Evolutionary conservation across 1,139 yeast genomes (phyloP).

Genomic region (Hyphopichia khmerensis): DNA sequence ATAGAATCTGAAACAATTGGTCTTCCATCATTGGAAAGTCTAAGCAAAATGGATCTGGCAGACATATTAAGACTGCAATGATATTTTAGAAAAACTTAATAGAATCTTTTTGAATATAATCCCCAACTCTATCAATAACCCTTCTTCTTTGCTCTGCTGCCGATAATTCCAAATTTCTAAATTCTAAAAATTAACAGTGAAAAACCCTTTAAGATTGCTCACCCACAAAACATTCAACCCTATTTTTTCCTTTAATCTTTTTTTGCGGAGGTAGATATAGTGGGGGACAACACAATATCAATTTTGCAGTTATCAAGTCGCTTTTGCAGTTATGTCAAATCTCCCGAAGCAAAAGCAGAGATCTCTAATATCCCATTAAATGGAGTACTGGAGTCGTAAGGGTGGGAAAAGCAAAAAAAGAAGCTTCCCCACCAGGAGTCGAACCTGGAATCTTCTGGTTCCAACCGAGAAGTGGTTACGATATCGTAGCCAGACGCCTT

Average conservation of each 20-base stretch:
- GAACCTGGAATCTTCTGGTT: constrained; percentile 94
- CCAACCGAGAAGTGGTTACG: constrained; percentile 47
- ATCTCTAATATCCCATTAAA: no score
- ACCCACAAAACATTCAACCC: not conserved
- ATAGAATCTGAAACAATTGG: constrained; percentile 50
- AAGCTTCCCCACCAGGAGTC: constrained; percentile 93
- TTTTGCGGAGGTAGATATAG: not conserved
- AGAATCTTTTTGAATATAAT: no score
- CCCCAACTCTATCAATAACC: no score
- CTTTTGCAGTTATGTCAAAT: no score
- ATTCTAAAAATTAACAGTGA: not conserved
- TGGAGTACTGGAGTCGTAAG: no score
- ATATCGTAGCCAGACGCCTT: constrained; percentile 57
- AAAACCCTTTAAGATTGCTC: not conserved
- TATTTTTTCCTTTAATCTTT: not conserved
- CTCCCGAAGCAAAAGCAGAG: no score
- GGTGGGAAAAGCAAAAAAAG: constrained; percentile 23
- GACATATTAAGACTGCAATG: constrained; percentile 1
- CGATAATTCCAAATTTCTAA: not conserved
- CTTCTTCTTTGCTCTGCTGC: no score
- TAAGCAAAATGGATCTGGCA: constrained; percentile 37
- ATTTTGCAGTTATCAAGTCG: no score
- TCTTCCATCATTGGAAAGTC: constrained; percentile 55
- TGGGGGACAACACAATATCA: no score
- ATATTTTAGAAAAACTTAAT: no score